These are phyloP conservation scores for Neonectria ditissima DNA, from an alignment of 2,329 filamentous ascomycete genomes.

Conservation along the genomic window DNA sequence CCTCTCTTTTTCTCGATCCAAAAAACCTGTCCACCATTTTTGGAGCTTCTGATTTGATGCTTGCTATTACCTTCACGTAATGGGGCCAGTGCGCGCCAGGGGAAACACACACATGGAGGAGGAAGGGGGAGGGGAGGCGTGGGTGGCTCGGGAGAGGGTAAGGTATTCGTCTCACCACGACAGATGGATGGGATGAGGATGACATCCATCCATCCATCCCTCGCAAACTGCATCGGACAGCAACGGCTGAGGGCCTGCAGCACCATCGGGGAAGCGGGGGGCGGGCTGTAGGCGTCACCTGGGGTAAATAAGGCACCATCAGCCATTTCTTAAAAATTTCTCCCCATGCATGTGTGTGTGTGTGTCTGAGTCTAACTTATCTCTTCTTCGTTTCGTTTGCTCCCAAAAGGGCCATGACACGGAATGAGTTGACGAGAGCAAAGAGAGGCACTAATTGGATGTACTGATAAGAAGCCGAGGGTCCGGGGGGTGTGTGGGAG, in stretches of 20 bases:
- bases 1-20: constrained; percentile 26
- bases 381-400: constrained; percentile 11
- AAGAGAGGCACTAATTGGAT: constrained; percentile 32
- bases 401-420: constrained; percentile 16
- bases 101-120: constrained; percentile 23
- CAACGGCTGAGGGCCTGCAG: constrained; percentile 32
- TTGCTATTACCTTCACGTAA: constrained; percentile 23
- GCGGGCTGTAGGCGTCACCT: constrained; percentile 37
- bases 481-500: constrained; percentile 25
- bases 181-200: constrained; percentile 19
- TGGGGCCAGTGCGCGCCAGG: constrained; percentile 14
- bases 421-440: constrained; percentile 16
- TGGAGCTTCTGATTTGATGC: constrained; percentile 21
- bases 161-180: constrained; percentile 14
- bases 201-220: too few species aligned
- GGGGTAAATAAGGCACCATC: constrained; percentile 41
- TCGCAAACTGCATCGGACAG: constrained; percentile 22
- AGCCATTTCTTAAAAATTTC: constrained; percentile 9
- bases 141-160: constrained; percentile 13
- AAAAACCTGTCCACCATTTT: constrained; percentile 24
- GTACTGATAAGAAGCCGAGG: constrained; percentile 45
- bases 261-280: constrained; percentile 30
- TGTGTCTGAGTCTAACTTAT: background rate
- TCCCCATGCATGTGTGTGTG: background rate
- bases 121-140: too few species aligned